Evolutionary conservation across 2,329 filamentous ascomycete genomes (phyloP), one percentile per base, ranked within the genome.

Genomic region (Penicillium sp.): DNA sequence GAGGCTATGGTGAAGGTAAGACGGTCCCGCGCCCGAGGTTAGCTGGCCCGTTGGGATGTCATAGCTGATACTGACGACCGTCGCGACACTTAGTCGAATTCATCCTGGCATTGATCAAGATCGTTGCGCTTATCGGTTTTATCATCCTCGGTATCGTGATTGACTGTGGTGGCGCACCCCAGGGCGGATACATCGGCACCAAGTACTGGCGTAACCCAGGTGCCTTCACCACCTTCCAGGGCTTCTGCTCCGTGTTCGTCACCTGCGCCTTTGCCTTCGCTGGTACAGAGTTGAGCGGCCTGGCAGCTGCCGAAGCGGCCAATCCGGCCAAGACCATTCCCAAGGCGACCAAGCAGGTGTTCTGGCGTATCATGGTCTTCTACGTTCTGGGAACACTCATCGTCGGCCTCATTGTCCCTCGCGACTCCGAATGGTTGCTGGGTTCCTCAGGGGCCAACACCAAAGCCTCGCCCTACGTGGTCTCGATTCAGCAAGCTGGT

Each of bases 71-170:
- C 20, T 20, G 20, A 20, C 20, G 20, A 20, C 20, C 20, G 20
- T 2, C 20, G 20, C 20, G 20, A 20, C 20, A 20, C 20, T 20
- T 20, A 66, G 83, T 86, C 62, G 86, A 88, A 67, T 88, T 87
- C 63, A 59, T 83, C 25, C 80, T 88, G 20, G 80, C 79, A 63
- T 75, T 83, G 58, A 79, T 88, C 70, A 88, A 88, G 72, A 79
- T 88, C 64, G 67, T 76, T 12, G 84, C 86, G 48, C 82, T 83
- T 67, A 76, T 83, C 10, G 87, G 86, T 4, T 89, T 89, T 71
- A 89, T 89, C 70, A 85, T 96, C 53, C 85, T 96, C 4, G 92
- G 90, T 7, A 87, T 96, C 57, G 86, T 96, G 57, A 76, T 81
- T 56, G 76, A 78, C 58, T 75, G 73, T 42, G 78, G 78, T 43